phyloP scores from a whole-genome alignment of 129 eudicot species.

The Erigeron canadensis region DNA sequence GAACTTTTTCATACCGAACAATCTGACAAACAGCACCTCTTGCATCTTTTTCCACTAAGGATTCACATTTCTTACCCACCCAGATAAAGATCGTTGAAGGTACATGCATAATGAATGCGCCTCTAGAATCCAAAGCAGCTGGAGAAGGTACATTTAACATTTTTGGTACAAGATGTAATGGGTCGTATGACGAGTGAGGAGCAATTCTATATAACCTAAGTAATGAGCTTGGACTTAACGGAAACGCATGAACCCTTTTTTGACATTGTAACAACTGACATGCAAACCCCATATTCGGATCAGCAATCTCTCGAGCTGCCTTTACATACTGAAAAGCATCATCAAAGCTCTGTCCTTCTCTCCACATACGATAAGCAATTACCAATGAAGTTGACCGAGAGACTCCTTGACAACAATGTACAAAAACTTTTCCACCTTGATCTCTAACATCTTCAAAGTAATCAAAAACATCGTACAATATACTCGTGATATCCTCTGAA shows the following conservation, averaged over 20 bases:
- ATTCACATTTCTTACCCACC: conserved; percentile 62
- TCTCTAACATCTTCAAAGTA: conserved; percentile 93
- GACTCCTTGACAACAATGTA: conserved; percentile 94
- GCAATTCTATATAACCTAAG: conserved; percentile 80
- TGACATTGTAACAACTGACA: conserved; percentile 89
- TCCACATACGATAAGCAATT: conserved; percentile 78
- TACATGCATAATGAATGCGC: conserved; percentile 60
- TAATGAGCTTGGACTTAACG: conserved; percentile 81
- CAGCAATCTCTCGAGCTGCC: conserved; percentile 66
- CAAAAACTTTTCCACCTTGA: conserved; percentile 79
- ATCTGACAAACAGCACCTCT: conserved; percentile 77
- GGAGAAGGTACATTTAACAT: conserved; percentile 76
- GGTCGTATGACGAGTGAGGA: conserved; percentile 82
- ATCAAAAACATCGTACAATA: conserved; percentile 89
- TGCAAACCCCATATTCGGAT: conserved; percentile 87
- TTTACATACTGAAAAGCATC: conserved; percentile 68
- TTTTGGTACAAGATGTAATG: conserved; percentile 93
- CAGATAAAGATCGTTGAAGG: conserved; percentile 71
- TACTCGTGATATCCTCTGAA: conserved; percentile 88
- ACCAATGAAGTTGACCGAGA: conserved; percentile 86
- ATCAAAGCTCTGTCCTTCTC: conserved; percentile 72
- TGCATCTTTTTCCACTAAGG: conserved; percentile 66
- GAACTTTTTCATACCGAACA: conserved; percentile 62
- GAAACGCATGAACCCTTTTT: conserved; percentile 89
- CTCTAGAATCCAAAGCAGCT: conserved; percentile 63